Conservation (phyloP, 305 asterid species). For the Solanum hybrid region DNA sequence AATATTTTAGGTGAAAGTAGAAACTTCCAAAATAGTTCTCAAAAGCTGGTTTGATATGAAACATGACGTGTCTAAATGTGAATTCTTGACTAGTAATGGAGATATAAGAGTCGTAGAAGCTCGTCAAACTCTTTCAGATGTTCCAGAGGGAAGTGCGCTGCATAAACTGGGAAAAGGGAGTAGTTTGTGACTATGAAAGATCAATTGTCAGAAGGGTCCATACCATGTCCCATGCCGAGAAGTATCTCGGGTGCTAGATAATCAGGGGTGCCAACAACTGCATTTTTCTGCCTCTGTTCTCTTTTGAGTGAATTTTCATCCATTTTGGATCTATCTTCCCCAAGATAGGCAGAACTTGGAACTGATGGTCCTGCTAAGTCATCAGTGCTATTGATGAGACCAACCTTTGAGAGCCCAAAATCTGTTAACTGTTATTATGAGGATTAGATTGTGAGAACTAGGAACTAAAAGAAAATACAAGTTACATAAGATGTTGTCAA, state of each 20-base stretch:
- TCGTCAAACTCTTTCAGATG: background rate
- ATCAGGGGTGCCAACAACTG: conserved; percentile 98
- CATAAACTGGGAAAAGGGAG: background rate
- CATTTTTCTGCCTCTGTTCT: conserved; percentile 65
- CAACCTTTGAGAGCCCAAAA: conserved; percentile 98
- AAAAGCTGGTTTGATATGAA: background rate
- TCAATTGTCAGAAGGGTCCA: conserved; percentile 15
- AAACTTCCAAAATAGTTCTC: background rate
- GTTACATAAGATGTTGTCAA: background rate
- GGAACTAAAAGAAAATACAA: background rate
- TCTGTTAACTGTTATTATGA: conserved; percentile 82
- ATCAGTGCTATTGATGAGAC: conserved; percentile 95
- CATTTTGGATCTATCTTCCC: conserved; percentile 55
- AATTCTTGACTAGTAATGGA: background rate
- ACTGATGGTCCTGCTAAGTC: conserved; percentile 84
- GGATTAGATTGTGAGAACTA: conserved; percentile 29
- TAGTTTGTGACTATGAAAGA: conserved; percentile 17
- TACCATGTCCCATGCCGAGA: conserved; percentile 99
- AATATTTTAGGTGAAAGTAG: background rate
- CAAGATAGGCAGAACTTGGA: conserved; percentile 36
- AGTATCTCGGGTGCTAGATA: conserved; percentile 99
- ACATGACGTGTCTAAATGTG: background rate
- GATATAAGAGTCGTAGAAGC: background rate
- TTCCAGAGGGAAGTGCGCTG: background rate
- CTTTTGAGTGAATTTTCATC: conserved; percentile 45